These are phyloP conservation scores for Fusarium tupiense DNA, from an alignment of 2,329 filamentous ascomycete genomes.

Conservation along the genomic window DNA sequence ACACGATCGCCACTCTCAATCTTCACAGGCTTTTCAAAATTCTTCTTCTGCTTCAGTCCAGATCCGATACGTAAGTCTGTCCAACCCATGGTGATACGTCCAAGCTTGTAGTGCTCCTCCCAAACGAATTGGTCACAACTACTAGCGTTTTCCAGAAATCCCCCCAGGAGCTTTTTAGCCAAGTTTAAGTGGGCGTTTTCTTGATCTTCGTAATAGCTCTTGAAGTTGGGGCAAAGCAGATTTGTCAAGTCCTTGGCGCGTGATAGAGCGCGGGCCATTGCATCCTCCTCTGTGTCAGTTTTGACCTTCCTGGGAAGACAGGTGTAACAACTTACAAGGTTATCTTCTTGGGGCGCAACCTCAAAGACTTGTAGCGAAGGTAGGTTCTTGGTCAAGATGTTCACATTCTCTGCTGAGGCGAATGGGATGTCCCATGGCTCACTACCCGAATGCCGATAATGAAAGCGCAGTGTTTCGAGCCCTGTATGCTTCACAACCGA, in stretches of 20 bases:
- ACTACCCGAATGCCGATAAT: neutral
- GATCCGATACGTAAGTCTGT: neutral
- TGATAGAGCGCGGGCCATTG: neutral
- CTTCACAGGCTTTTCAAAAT: fast-evolving
- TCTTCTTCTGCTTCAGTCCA: neutral
- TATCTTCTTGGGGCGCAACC: neutral
- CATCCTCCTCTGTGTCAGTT: neutral
- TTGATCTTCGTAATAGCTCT: fast-evolving
- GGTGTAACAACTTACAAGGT: neutral
- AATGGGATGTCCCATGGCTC: fast-evolving
- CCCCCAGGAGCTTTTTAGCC: fast-evolving
- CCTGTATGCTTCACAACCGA: neutral
- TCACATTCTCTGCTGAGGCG: neutral
- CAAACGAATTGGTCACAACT: neutral
- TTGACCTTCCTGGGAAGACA: fast-evolving
- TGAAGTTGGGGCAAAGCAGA: neutral
- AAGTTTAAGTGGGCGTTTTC: fast-evolving
- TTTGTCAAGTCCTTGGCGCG: neutral
- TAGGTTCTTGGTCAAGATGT: neutral
- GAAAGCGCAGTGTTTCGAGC: neutral
- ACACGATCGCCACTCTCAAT: fast-evolving
- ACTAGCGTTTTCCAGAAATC: neutral
- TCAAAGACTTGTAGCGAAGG: neutral
- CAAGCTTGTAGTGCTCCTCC: neutral
- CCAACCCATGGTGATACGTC: fast-evolving